These are phyloP conservation scores for Ambispora gerdemannii DNA, from an alignment of 192 early-diverging fungal species.

Conservation along the genomic window DNA sequence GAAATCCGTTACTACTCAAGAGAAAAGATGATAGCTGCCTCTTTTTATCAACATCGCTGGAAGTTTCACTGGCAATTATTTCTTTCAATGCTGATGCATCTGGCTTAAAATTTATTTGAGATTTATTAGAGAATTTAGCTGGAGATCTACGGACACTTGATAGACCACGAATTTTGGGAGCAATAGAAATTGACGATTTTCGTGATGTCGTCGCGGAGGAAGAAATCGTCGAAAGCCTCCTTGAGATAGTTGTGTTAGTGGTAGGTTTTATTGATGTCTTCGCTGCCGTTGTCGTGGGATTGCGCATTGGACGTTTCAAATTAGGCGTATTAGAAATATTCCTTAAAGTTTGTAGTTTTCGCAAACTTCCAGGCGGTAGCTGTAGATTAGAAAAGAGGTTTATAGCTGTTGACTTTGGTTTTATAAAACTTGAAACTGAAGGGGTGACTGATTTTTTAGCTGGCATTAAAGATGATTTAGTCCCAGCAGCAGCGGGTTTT, in stretches of 20 bases:
- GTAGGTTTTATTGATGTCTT: no score
- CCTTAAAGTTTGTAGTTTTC: no score
- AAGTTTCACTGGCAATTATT: not conserved
- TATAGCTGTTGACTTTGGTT: not conserved
- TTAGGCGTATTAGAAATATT: no score
- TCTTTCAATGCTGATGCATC: not conserved
- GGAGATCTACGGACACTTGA: not conserved
- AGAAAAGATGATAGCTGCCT: not conserved
- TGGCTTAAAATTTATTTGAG: not conserved
- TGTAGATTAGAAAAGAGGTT: not conserved
- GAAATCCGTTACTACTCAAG: not conserved
- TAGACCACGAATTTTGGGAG: not conserved
- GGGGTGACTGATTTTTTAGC: not conserved
- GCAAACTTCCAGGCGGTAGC: not conserved
- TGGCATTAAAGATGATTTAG: no score
- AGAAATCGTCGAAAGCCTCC: not conserved
- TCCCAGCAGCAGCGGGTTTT: not conserved
- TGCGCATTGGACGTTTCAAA: not conserved
- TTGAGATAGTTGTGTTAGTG: no score
- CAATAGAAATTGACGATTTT: not conserved
- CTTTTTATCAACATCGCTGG: not conserved
- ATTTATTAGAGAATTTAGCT: not conserved
- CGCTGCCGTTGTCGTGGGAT: not conserved
- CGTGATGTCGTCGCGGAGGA: not conserved
- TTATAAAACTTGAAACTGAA: no score